phyloP scores from a whole-genome alignment of 1,139 yeast genomes.

The Lizanozyma gosingica region DNA sequence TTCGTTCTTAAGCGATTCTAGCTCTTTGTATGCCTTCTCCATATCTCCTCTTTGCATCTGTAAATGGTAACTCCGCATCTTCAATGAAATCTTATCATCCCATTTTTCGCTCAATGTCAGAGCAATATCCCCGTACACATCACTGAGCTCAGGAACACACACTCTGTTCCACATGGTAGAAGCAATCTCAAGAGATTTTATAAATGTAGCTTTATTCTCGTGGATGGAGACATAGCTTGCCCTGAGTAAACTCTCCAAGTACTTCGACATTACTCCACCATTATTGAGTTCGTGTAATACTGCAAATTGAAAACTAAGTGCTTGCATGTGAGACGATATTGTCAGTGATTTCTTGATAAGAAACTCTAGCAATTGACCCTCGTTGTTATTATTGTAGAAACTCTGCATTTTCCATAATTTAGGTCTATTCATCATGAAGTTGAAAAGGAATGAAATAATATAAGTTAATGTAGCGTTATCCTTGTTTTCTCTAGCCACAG shows the following conservation, averaged over 20 bases:
- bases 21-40: conserved; percentile 21
- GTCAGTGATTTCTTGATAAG: conserved; percentile 48
- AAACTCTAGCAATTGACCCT: conserved; percentile 55
- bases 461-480: conserved; percentile 68
- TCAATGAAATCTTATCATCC: conserved; percentile 29
- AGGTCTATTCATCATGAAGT: conserved; percentile 63
- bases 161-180: conserved; percentile 44
- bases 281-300: conserved; percentile 42
- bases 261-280: conserved; percentile 38
- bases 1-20: conserved; percentile 12
- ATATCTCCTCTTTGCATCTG: conserved; percentile 30
- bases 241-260: conserved; percentile 46
- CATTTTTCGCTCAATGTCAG: conserved; percentile 23
- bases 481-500: conserved; percentile 80
- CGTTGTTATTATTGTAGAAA: conserved; percentile 30
- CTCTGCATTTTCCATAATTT: conserved; percentile 37
- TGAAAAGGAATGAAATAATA: conserved; percentile 72
- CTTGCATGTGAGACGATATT: conserved; percentile 44
- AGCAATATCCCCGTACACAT: conserved; percentile 38
- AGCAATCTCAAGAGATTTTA: conserved; percentile 36
- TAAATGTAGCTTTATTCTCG: conserved; percentile 26
- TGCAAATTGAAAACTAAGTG: conserved; percentile 54
- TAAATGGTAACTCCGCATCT: conserved; percentile 28
- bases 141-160: conserved; percentile 39
- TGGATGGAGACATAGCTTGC: conserved; percentile 46